Percentiles rank a stretch among this genome's conserved stretches.
Evolutionary conservation across 2,329 filamentous ascomycete species (phyloP).

Genomic region (Pseudogymnoascus sp.): DNA sequence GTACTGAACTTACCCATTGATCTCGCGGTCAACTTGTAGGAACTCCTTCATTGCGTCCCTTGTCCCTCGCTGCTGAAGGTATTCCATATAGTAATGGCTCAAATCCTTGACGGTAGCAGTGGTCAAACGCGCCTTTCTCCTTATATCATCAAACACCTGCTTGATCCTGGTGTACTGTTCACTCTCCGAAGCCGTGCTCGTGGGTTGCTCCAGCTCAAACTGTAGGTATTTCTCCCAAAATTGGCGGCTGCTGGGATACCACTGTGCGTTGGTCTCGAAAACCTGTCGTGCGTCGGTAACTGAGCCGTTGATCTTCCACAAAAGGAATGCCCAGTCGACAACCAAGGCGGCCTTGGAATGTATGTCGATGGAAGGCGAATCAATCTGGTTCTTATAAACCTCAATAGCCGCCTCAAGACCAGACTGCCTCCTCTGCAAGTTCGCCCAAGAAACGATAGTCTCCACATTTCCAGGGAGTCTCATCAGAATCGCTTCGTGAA

Average conservation of each 20-base stretch:
- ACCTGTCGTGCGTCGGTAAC: slow-evolving; percentile 75
- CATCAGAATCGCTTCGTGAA: slow-evolving; percentile 74
- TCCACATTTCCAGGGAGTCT: slow-evolving; percentile 77
- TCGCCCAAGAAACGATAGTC: slow-evolving; percentile 81
- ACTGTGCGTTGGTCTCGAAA: slow-evolving; percentile 75
- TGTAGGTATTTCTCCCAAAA: slow-evolving; percentile 89
- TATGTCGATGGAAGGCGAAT: slow-evolving; percentile 63
- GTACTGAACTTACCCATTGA: slow-evolving; percentile 63
- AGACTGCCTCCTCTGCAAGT: slow-evolving; percentile 74
- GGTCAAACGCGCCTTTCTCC: slow-evolving; percentile 65
- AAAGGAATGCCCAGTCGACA: slow-evolving; percentile 76
- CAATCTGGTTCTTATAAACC: slow-evolving; percentile 75
- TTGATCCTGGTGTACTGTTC: slow-evolving; percentile 70
- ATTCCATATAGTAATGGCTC: slow-evolving; percentile 71
- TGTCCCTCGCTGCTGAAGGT: slow-evolving; percentile 74
- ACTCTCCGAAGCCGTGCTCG: slow-evolving; percentile 55
- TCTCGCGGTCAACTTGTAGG: slow-evolving; percentile 72
- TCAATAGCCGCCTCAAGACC: slow-evolving; percentile 80
- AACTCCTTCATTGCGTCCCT: slow-evolving; percentile 84
- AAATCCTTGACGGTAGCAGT: slow-evolving; percentile 65
- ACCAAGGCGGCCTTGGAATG: slow-evolving; percentile 82
- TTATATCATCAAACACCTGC: slow-evolving; percentile 70
- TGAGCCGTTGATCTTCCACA: slow-evolving; percentile 83
- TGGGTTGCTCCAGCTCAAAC: slow-evolving; percentile 83
- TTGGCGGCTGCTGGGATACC: slow-evolving; percentile 74